Base-by-base conservation (phyloP, 208 protist genomes). In the Wallacemonas rigidus region DNA sequence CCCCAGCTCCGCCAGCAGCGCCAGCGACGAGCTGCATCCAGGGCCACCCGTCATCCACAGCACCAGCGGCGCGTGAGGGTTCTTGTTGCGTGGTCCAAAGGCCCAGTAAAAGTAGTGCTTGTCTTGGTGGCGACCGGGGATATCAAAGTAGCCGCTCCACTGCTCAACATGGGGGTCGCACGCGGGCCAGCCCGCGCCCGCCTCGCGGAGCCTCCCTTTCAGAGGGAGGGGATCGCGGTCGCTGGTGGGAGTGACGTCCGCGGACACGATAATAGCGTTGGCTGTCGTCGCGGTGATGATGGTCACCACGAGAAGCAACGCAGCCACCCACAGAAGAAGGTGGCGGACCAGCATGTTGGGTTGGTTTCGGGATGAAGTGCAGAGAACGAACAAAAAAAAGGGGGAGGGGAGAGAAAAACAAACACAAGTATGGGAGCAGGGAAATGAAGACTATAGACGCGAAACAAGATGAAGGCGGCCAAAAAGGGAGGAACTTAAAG, bases 21-120 rank as follows among this genome's bases (percentile, higher is more conserved):
- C 91, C n/a, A 96, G 55, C 15, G 58, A 54, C 12, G 83, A 89
- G 72, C 81, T 87, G 85, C 93, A 98, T 55, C 95, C 95, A 5
- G 96, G 94, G 36, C 96, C 94, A 50, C 95, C 96, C 17, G 88
- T 97, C 72, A 98, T 78, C 91, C 92, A 98, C 36, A 97, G 62
- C 12, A 98, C 72, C 51, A 96, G 69, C 9, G 91, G 91, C 48
- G 75, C 67, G 15, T 38, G 11, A 17, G 41, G 82, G 54, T 67
- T 77, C 35, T 65, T 57, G 38, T 85, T 81, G 48, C 88, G 81
- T 6, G 83, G 79, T 15, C 81, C 82, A 74, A 97, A 97, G 51
- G 81, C 69, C 95, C 95, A 98, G 82, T 95, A 98, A 74, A 98
- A 98, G 82, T 90, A 91, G 71, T 91, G 80, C 68, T 92, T 88